Evolutionary conservation across 176 grass and related monocot species (phyloP).

Genomic region (Zoysia pacifica): DNA sequence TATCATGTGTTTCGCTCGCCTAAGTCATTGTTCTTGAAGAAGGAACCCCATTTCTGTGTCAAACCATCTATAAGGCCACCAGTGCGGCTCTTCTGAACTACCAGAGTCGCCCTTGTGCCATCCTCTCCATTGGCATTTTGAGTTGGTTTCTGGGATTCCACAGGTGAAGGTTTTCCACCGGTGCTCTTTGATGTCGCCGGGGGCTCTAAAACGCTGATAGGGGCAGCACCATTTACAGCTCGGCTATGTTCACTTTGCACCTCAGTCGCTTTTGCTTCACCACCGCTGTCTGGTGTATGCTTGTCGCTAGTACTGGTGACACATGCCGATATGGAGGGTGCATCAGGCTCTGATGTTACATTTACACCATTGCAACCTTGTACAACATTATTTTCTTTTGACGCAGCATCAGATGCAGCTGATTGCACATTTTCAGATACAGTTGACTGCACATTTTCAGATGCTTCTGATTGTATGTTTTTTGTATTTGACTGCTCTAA

Average conservation of each 20-base stretch:
- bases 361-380: constrained; percentile 29
- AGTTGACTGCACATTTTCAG: constrained; percentile 20
- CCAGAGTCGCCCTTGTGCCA: constrained; percentile 85
- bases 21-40: constrained; percentile 84
- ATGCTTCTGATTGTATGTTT: not conserved
- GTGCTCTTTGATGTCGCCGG: constrained; percentile 26
- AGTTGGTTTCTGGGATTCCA: constrained; percentile 43
- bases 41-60: constrained; percentile 69
- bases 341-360: constrained; percentile 34
- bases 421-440: constrained; percentile 31
- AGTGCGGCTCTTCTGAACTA: constrained; percentile 70
- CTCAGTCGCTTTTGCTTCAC: constrained; percentile 32
- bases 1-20: not conserved
- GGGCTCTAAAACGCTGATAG: constrained; percentile 23
- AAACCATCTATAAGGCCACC: constrained; percentile 79
- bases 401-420: constrained; percentile 38
- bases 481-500: constrained; percentile 57
- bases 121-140: constrained; percentile 44
- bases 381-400: constrained; percentile 30
- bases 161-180: constrained; percentile 25
- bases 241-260: constrained; percentile 26
- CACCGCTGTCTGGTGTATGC: constrained; percentile 20
- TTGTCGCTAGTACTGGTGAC: constrained; percentile 6
- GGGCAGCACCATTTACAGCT: constrained; percentile 2
- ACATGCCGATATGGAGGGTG: constrained; percentile 6